Evolutionary conservation across 148 eudicot genomes (phyloP).

Genomic region (Oxyria digyna): DNA sequence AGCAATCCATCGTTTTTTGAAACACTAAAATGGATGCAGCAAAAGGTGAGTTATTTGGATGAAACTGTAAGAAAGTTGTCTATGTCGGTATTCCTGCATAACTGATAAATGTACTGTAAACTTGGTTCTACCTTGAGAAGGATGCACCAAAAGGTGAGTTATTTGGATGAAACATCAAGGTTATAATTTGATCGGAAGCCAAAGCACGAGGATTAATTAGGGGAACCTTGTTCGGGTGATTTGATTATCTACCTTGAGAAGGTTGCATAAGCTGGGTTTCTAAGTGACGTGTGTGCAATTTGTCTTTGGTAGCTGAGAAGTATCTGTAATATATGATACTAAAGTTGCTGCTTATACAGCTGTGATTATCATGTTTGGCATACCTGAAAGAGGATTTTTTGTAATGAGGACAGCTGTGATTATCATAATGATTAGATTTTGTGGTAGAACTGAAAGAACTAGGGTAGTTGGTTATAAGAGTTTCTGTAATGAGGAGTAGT

Average conservation of each 20-base stretch:
- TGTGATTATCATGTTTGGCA: background rate
- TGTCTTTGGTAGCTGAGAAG: background rate
- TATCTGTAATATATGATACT: background rate
- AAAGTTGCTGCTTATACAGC: too few species aligned
- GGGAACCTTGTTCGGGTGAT: too few species aligned
- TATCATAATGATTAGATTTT: background rate
- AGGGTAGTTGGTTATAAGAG: too few species aligned
- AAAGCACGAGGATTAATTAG: background rate
- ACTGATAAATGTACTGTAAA: too few species aligned
- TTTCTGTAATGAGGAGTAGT: too few species aligned
- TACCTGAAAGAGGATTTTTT: background rate
- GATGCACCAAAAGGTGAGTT: too few species aligned
- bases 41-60: slow-evolving; percentile 45
- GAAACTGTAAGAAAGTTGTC: background rate
- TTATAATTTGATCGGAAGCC: background rate
- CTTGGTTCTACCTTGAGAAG: too few species aligned
- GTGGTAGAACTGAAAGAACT: background rate
- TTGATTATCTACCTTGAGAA: background rate
- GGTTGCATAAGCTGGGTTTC: background rate
- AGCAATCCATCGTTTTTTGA: slow-evolving; percentile 74
- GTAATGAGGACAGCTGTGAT: background rate
- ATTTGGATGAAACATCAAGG: background rate
- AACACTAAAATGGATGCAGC: slow-evolving; percentile 44
- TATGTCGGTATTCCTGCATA: background rate
- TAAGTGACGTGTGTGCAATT: background rate